A percentile compares a stretch with the other conserved stretches of the same genome.
phyloP scores from a whole-genome alignment of 192 early-diverging fungal species.

The Coemansia sp. region DNA sequence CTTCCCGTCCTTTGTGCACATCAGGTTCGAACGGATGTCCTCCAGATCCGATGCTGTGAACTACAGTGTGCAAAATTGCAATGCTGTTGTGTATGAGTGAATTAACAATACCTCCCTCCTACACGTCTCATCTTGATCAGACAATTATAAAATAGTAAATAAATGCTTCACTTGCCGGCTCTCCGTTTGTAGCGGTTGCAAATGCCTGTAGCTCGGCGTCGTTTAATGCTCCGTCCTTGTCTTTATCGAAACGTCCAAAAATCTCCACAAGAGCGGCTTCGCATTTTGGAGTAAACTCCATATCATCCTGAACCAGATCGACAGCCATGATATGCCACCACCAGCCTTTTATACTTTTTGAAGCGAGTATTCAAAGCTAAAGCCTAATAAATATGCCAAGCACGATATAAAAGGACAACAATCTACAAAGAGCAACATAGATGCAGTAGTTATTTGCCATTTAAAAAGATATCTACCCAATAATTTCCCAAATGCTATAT shows the following conservation, averaged over 20 bases:
- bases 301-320: constrained; percentile 50
- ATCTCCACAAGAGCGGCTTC: constrained; percentile 61
- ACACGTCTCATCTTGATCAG: too few species aligned
- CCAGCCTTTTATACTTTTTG: background rate
- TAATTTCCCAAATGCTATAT: background rate
- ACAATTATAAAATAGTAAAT: background rate
- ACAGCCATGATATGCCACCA: constrained; percentile 17
- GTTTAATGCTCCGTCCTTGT: constrained; percentile 61
- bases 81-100: too few species aligned
- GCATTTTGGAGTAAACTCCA: constrained; percentile 54
- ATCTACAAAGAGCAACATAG: background rate
- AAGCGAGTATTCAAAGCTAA: too few species aligned
- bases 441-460: background rate
- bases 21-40: constrained; percentile 72
- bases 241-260: constrained; percentile 63
- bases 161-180: constrained; percentile 36
- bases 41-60: constrained; percentile 35
- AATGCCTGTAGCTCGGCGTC: constrained; percentile 58
- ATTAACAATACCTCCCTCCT: too few species aligned
- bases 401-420: background rate
- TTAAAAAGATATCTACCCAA: background rate
- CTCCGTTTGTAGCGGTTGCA: constrained; percentile 61
- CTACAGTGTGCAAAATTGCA: constrained; percentile 7
- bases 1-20: constrained; percentile 60
- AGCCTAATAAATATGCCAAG: background rate